Percentiles rank a stretch among this genome's conserved stretches.
phyloP scores from a whole-genome alignment of 139 green algal species.

The Eudorina sp. region DNA sequence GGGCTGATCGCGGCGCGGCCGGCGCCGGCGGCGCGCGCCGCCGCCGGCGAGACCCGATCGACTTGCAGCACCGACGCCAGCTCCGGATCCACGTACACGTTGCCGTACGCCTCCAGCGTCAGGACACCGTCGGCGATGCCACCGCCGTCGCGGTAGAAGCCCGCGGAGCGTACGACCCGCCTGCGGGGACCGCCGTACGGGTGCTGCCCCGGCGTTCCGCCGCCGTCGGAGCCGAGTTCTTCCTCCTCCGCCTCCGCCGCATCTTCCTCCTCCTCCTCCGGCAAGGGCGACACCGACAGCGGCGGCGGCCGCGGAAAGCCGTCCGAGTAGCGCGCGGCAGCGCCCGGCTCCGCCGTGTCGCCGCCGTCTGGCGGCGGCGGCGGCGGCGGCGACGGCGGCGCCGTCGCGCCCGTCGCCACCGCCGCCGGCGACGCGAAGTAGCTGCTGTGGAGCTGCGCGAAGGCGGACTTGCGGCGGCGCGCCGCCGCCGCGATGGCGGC shows the following conservation, averaged over 20 bases:
- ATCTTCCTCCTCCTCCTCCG: background rate
- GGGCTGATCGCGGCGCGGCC: background rate
- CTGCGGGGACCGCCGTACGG: background rate
- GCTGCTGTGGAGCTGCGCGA: conserved; percentile 37
- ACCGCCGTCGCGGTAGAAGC: background rate
- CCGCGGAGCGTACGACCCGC: background rate
- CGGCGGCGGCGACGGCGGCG: background rate
- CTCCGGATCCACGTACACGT: conserved; percentile 13
- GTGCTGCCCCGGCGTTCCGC: background rate
- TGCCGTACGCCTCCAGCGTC: background rate
- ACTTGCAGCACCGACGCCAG: conserved; percentile 12
- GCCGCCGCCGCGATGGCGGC: background rate
- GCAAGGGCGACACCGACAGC: background rate
- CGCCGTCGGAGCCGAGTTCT: no score
- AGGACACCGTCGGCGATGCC: background rate
- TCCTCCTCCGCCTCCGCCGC: background rate
- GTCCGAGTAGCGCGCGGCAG: no score
- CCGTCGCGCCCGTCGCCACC: background rate
- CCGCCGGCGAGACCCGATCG: background rate
- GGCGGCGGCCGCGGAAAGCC: background rate
- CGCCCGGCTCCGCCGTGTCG: background rate
- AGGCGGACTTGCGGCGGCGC: conserved; percentile 25
- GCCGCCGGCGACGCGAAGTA: conserved; percentile 15
- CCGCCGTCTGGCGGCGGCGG: background rate
- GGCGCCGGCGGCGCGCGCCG: conserved; percentile 10